Evolutionary conservation across 345 rosid genomes (phyloP).

Genomic region (Citrus medica): DNA sequence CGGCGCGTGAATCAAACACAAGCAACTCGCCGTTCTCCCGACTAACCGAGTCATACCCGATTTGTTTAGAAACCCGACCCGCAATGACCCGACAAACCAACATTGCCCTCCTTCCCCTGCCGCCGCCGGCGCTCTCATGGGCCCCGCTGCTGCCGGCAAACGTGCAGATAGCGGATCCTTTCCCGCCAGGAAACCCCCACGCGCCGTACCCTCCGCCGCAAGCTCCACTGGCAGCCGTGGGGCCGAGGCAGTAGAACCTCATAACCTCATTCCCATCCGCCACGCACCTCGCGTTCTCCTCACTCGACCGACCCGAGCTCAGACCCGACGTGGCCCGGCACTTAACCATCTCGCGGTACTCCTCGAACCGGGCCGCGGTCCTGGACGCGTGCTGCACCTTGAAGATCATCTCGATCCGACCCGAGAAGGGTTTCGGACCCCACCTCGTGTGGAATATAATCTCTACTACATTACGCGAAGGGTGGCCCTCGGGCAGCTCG

Average conservation of each 20-base stretch:
- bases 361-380: slow-evolving; percentile 76
- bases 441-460: slow-evolving; percentile 94
- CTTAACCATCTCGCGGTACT: slow-evolving; percentile 77
- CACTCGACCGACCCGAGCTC: slow-evolving; percentile 34
- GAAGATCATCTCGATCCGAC: slow-evolving; percentile 81
- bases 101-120: slow-evolving; percentile 88
- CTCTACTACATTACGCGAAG: slow-evolving; percentile 89
- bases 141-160: slow-evolving; percentile 77
- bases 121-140: slow-evolving; percentile 80
- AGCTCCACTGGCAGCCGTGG: slow-evolving; percentile 39
- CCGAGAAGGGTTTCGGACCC: slow-evolving; percentile 73
- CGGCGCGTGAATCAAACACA: slow-evolving; percentile 84
- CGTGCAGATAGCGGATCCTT: slow-evolving; percentile 66
- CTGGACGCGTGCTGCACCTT: slow-evolving; percentile 82
- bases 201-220: slow-evolving; percentile 37
- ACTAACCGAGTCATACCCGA: slow-evolving; percentile 83
- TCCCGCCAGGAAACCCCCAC: slow-evolving; percentile 56
- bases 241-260: slow-evolving; percentile 85
- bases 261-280: slow-evolving; percentile 98
- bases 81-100: slow-evolving; percentile 89
- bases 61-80: slow-evolving; percentile 67
- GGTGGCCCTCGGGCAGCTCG: slow-evolving; percentile 83
- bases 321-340: slow-evolving; percentile 38
- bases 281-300: slow-evolving; percentile 72
- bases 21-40: slow-evolving; percentile 79